phyloP scores from a whole-genome alignment of 306 rosid species.

The Vigna trinervia region DNA sequence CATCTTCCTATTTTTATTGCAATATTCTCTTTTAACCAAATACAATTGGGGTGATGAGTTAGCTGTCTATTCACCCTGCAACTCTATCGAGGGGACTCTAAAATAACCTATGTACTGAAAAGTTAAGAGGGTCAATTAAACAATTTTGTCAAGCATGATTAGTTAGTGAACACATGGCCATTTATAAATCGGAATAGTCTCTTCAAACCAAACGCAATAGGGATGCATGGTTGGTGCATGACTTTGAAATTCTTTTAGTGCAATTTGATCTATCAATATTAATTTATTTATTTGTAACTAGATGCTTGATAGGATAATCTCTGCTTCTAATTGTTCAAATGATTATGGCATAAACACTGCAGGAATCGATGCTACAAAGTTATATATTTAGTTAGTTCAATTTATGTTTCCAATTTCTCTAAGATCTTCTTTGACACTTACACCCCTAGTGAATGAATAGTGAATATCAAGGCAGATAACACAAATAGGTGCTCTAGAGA shows the following conservation, averaged over 20 bases:
- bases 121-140: slow-evolving; percentile 31
- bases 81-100: no score
- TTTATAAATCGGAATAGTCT: slow-evolving; percentile 16
- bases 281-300: slow-evolving; percentile 5
- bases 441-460: slow-evolving; percentile 22
- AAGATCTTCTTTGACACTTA: slow-evolving; percentile 20
- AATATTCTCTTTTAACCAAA: slow-evolving; percentile 13
- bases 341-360: slow-evolving; percentile 3
- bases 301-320: slow-evolving; percentile 14
- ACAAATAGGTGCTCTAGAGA: background rate
- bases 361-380: background rate
- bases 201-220: background rate
- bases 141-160: slow-evolving; percentile 27
- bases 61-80: background rate
- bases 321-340: slow-evolving; percentile 16
- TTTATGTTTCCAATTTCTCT: slow-evolving; percentile 3
- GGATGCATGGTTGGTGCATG: slow-evolving; percentile 29
- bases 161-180: background rate
- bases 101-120: slow-evolving; percentile 14
- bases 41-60: slow-evolving; percentile 22
- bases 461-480: slow-evolving; percentile 2
- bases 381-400: background rate
- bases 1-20: slow-evolving; percentile 6
- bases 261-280: slow-evolving; percentile 10
- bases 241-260: slow-evolving; percentile 6